Evolutionary conservation across 495 filamentous ascomycete genomes (phyloP).

Genomic region (Aspergillus sclerotioniger): DNA sequence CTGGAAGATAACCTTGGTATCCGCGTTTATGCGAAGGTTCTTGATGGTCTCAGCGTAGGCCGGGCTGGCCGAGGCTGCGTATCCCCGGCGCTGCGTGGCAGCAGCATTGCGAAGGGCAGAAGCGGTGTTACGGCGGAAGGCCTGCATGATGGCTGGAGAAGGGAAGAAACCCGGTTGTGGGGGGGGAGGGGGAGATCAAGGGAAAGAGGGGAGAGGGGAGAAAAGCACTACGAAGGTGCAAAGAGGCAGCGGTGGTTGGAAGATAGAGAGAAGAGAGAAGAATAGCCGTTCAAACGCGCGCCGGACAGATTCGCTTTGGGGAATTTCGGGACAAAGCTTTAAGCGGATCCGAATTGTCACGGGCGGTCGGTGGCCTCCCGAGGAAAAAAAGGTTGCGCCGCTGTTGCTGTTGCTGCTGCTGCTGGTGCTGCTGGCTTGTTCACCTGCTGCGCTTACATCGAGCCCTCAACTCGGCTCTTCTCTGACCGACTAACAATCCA

Average conservation of each 20-base stretch:
- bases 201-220: constrained; percentile 20
- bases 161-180: constrained; percentile 6
- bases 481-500: too few species aligned
- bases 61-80: constrained; percentile 57
- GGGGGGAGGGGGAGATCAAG: constrained; percentile 8
- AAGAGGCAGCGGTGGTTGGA: constrained; percentile 10
- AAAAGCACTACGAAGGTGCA: constrained; percentile 13
- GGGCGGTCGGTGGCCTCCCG: constrained; percentile 29
- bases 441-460: too few species aligned
- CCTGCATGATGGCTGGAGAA: constrained; percentile 46
- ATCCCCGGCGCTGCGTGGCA: constrained; percentile 58
- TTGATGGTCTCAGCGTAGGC: constrained; percentile 79
- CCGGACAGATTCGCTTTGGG: constrained; percentile 33
- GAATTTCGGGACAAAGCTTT: constrained; percentile 45
- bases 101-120: constrained; percentile 49
- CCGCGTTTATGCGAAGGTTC: constrained; percentile 87
- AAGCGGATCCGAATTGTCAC: constrained; percentile 40
- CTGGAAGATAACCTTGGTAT: constrained; percentile 95
- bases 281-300: constrained; percentile 24
- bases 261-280: constrained; percentile 21
- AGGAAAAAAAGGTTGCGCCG: constrained; percentile 19
- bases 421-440: neutral
- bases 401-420: constrained; percentile 10
- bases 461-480: too few species aligned
- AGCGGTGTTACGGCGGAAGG: constrained; percentile 50